phyloP scores from a whole-genome alignment of 768 basidiomycete species.

The Boletus huronensis region DNA sequence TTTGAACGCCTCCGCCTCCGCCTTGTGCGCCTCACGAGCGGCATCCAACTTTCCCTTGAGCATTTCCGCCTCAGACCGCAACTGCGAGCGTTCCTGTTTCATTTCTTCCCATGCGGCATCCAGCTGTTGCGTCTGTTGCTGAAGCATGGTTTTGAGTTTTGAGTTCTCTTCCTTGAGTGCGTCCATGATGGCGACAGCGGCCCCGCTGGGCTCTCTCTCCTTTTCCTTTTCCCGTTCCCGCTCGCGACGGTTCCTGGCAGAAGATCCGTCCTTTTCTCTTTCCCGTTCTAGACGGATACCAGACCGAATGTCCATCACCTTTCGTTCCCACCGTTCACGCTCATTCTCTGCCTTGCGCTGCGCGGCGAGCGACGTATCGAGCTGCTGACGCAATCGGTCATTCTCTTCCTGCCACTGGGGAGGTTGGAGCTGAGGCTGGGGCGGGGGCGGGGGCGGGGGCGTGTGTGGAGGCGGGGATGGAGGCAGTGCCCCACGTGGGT shows the following conservation, averaged over 20 bases:
- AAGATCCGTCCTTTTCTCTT: slow-evolving; percentile 13
- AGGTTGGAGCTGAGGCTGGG: too few relatives aligned
- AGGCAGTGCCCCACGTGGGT: too few relatives aligned
- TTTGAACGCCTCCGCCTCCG: slow-evolving; percentile 18
- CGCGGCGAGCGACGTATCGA: slow-evolving; percentile 11
- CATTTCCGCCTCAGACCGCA: slow-evolving; percentile 8
- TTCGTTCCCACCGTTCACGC: slow-evolving; percentile 22
- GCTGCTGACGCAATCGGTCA: slow-evolving; percentile 7
- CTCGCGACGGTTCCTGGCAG: slow-evolving; percentile 14
- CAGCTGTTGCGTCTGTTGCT: slow-evolving; percentile 18
- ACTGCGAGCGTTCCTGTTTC: slow-evolving; percentile 10
- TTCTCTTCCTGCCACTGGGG: slow-evolving; percentile 10
- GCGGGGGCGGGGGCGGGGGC: too few relatives aligned
- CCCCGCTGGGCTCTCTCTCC: slow-evolving; percentile 5
- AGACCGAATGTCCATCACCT: slow-evolving; percentile 16
- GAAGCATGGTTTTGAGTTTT: slow-evolving; percentile 19
- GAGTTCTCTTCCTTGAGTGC: slow-evolving; percentile 24
- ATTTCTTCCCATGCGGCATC: slow-evolving; percentile 7
- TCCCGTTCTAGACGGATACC: slow-evolving; percentile 7
- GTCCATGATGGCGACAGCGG: neutral
- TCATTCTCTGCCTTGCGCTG: slow-evolving; percentile 19
- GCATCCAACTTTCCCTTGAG: slow-evolving; percentile 13
- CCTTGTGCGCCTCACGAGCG: slow-evolving; percentile 3
- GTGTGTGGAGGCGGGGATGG: too few relatives aligned
- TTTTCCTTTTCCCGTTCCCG: slow-evolving; percentile 19